Evolutionary conservation across 2,329 filamentous ascomycete genomes (phyloP).

Genomic region (Ceratocystis harringtonii): DNA sequence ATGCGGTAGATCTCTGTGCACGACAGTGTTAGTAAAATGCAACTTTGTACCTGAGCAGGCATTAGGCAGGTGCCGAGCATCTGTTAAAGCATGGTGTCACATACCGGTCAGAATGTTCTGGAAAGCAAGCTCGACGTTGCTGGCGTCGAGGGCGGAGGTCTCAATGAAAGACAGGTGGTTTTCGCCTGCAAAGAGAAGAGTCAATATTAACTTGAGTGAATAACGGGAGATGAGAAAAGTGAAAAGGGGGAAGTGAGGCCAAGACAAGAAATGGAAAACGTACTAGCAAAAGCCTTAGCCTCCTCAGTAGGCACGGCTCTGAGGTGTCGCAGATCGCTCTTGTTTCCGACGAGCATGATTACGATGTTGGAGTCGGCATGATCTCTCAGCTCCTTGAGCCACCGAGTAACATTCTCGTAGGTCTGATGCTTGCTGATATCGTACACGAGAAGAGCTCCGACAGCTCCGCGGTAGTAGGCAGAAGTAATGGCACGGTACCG

Average conservation of each 20-base stretch:
- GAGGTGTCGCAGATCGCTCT: constrained; percentile 98
- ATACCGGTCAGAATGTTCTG: constrained; percentile 97
- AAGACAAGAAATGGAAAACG: constrained; percentile 22
- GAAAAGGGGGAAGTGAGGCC: not conserved
- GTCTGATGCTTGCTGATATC: constrained; percentile 99
- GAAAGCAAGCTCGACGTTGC: constrained; percentile 98
- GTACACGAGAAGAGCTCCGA: constrained; percentile 94
- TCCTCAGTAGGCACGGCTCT: constrained; percentile 94
- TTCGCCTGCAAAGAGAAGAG: constrained; percentile 47
- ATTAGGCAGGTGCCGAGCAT: no score
- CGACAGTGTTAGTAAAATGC: not conserved
- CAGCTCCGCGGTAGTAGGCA: constrained; percentile 95
- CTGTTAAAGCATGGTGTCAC: constrained; percentile 21
- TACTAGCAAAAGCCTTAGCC: constrained; percentile 95
- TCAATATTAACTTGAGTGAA: not conserved
- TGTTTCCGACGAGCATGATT: constrained; percentile 99
- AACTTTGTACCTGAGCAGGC: no score
- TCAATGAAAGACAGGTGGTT: constrained; percentile 99
- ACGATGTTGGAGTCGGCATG: constrained; percentile 98
- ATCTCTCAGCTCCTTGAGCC: constrained; percentile 96
- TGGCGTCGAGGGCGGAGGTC: constrained; percentile 94
- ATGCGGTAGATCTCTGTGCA: constrained; percentile 91
- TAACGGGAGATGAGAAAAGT: not conserved
- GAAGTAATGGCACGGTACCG: constrained; percentile 98
- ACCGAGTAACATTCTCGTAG: constrained; percentile 96